Percentiles rank a stretch among this genome's conserved stretches.
phyloP scores from a whole-genome alignment of 805 yeast genomes.

The Lachancea lanzarotensis region DNA sequence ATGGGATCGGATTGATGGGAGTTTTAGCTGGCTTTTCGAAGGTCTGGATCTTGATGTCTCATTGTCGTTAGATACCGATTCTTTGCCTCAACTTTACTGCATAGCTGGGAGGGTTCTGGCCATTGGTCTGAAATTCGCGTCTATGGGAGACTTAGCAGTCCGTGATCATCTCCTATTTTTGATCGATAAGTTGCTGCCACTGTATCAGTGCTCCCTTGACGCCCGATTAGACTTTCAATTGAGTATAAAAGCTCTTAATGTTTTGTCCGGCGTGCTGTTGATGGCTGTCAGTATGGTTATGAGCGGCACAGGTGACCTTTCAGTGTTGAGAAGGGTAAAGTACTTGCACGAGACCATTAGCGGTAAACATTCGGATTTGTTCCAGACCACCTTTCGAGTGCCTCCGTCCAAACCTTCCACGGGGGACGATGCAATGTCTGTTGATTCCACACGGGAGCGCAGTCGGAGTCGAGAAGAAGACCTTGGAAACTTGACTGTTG shows the following conservation, averaged over 20 bases:
- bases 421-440: constrained; percentile 2
- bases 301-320: constrained; percentile 90
- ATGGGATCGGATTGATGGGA: constrained; percentile 58
- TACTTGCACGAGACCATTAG: constrained; percentile 54
- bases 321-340: constrained; percentile 65
- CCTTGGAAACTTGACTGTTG: background rate
- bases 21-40: constrained; percentile 26
- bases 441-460: constrained; percentile 2
- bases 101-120: constrained; percentile 72
- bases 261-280: constrained; percentile 52
- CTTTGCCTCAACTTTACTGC: constrained; percentile 54
- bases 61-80: constrained; percentile 47
- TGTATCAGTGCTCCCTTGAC: constrained; percentile 34
- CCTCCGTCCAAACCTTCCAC: constrained; percentile 1
- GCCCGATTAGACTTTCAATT: constrained; percentile 51
- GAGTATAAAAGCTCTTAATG: constrained; percentile 44
- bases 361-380: constrained; percentile 30
- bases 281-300: constrained; percentile 65
- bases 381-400: background rate
- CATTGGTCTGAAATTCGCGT: constrained; percentile 70
- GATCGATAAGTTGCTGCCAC: constrained; percentile 28
- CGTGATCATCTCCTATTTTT: constrained; percentile 37
- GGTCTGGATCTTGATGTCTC: constrained; percentile 9
- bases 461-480: background rate
- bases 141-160: constrained; percentile 50